Evolutionary conservation across 768 basidiomycete genomes (phyloP).

Genomic region (Lactarius quietus): DNA sequence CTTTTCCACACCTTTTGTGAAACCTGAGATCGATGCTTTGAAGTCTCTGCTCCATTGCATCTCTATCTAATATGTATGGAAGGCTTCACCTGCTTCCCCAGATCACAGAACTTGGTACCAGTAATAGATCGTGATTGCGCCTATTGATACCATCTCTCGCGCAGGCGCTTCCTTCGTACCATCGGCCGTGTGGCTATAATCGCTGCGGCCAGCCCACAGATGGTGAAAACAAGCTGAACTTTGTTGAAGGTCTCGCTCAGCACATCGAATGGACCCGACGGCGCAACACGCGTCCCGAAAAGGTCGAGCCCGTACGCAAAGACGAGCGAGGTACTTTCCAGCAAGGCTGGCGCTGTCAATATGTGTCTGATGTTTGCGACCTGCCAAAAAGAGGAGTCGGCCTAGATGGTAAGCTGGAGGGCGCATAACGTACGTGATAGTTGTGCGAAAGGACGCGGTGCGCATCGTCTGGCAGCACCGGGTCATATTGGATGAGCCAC

Average conservation of each 20-base stretch:
- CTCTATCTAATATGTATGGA: not conserved
- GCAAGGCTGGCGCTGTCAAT: conserved; percentile 72
- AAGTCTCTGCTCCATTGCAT: not conserved
- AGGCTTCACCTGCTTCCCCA: not conserved
- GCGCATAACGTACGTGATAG: conserved; percentile 43
- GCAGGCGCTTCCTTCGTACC: conserved; percentile 62
- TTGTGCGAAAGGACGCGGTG: conserved; percentile 53
- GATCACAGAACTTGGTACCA: not conserved
- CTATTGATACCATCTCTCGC: conserved; percentile 70
- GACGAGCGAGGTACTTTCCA: conserved; percentile 90
- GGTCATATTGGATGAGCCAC: conserved; percentile 80
- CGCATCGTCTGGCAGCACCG: conserved; percentile 68
- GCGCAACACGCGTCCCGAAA: conserved; percentile 80
- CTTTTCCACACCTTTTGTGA: not conserved
- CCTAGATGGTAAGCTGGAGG: not conserved
- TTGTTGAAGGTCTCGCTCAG: conserved; percentile 93
- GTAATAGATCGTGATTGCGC: not conserved
- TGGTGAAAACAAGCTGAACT: conserved; percentile 80
- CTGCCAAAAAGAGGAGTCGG: conserved; percentile 36
- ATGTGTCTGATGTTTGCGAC: conserved; percentile 67
- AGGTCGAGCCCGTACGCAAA: conserved; percentile 87
- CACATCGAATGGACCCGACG: conserved; percentile 90
- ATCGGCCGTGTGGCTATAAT: conserved; percentile 82
- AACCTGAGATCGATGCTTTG: not conserved
- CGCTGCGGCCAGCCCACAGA: conserved; percentile 65